Percentiles rank a stretch among this genome's conserved stretches.
Evolutionary conservation across 2,329 filamentous ascomycete genomes (phyloP).

Genomic region (Ciborinia camelliae): DNA sequence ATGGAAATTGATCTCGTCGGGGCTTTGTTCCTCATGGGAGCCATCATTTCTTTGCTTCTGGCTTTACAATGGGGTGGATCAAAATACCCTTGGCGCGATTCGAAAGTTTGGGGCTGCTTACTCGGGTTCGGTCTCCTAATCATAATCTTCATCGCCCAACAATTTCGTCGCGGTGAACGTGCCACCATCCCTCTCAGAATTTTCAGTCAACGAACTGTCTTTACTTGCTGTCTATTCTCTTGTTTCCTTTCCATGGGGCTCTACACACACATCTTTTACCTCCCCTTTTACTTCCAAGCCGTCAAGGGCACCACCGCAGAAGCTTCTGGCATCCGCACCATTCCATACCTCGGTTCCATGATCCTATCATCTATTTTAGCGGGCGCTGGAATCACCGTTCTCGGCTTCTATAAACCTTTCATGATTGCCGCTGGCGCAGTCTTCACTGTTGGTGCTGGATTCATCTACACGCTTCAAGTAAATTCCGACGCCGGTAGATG

Average conservation of each 20-base stretch:
- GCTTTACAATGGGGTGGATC: conserved; percentile 49
- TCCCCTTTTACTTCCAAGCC: conserved; percentile 52
- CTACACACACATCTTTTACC: conserved; percentile 42
- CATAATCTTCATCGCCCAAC: conserved; percentile 40
- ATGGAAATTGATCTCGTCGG: conserved; percentile 49
- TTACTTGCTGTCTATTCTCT: conserved; percentile 37
- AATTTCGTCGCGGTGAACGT: conserved; percentile 45
- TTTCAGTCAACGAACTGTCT: conserved; percentile 41
- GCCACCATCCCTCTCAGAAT: conserved; percentile 51
- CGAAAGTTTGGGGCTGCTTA: conserved; percentile 44
- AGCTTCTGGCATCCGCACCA: conserved; percentile 42
- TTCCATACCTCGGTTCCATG: conserved; percentile 45
- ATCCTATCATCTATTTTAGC: conserved; percentile 43
- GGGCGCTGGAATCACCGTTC: conserved; percentile 41
- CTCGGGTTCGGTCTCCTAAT: conserved; percentile 41
- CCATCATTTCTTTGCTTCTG: conserved; percentile 45
- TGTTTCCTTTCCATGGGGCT: conserved; percentile 39
- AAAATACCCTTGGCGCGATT: conserved; percentile 44
- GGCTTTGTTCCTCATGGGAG: conserved; percentile 45
- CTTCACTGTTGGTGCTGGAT: conserved; percentile 44
- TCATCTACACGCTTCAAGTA: conserved; percentile 42
- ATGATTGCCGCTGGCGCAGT: conserved; percentile 46
- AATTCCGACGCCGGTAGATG: conserved; percentile 46
- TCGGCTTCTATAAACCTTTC: conserved; percentile 45
- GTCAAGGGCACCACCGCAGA: conserved; percentile 43